A percentile compares a stretch with the other conserved stretches of the same genome.
Evolutionary conservation across 768 basidiomycete genomes (phyloP).

Genomic region (Calocybe cyanea): DNA sequence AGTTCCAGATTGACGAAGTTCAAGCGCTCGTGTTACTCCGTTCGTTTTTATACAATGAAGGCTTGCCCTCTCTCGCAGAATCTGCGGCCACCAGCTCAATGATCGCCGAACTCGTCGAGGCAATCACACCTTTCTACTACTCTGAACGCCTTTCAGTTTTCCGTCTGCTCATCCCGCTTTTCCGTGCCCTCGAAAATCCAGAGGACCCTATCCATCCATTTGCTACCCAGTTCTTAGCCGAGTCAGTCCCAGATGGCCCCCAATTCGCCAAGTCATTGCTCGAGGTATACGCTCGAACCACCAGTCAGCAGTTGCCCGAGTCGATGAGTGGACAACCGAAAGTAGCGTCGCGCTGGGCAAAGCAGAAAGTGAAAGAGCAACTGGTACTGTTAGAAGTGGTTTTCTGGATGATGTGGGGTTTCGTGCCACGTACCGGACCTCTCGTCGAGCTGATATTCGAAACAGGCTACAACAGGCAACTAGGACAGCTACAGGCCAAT

Average conservation of each 20-base stretch:
- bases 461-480: conserved; percentile 57
- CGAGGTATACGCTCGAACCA: conserved; percentile 55
- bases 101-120: conserved; percentile 58
- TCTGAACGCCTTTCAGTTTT: conserved; percentile 73
- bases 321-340: conserved; percentile 47
- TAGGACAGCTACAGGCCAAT: conserved; percentile 64
- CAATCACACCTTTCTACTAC: conserved; percentile 78
- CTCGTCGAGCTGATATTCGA: conserved; percentile 62
- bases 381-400: conserved; percentile 78
- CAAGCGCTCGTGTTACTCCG: conserved; percentile 72
- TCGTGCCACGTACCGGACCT: conserved; percentile 59
- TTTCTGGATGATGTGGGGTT: conserved; percentile 87
- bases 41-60: conserved; percentile 77
- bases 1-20: conserved; percentile 76
- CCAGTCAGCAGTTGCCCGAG: conserved; percentile 43
- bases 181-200: conserved; percentile 64
- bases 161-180: conserved; percentile 68
- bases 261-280: conserved; percentile 63
- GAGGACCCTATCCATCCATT: conserved; percentile 50
- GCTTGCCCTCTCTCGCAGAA: conserved; percentile 49
- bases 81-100: conserved; percentile 39
- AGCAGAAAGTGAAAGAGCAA: conserved; percentile 76
- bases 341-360: conserved; percentile 62
- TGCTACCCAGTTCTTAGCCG: conserved; percentile 50
- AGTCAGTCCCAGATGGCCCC: conserved; percentile 60